Conservation (phyloP, 768 basidiomycete species). For the Suillus cothurnatus region DNA sequence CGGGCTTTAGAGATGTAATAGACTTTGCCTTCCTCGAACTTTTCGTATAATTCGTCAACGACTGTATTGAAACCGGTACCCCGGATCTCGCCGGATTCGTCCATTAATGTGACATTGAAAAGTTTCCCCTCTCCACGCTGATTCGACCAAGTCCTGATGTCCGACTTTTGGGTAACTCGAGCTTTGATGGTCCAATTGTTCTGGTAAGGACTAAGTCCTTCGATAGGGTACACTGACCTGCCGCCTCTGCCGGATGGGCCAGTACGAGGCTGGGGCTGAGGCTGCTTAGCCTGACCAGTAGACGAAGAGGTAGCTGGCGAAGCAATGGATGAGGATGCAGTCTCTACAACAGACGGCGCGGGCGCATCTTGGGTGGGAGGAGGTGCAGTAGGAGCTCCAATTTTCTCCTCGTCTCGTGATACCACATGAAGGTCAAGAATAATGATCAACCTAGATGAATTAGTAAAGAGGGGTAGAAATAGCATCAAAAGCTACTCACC, state of each 20-base stretch:
- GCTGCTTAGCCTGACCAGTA: conserved; percentile 14
- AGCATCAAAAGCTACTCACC: conserved; percentile 48
- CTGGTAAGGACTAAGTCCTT: conserved; percentile 93
- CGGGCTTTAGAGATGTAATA: conserved; percentile 90
- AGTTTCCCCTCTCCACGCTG: conserved; percentile 91
- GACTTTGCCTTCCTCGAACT: conserved; percentile 88
- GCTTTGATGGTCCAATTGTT: conserved; percentile 99
- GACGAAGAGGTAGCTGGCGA: conserved; percentile 29
- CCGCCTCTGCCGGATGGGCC: conserved; percentile 20
- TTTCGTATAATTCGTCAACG: conserved; percentile 83
- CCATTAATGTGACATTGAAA: conserved; percentile 92
- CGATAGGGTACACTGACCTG: conserved; percentile 74
- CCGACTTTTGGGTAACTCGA: conserved; percentile 86
- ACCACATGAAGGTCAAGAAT: conserved; percentile 68
- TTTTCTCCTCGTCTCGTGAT: conserved; percentile 60
- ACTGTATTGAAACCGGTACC: conserved; percentile 89
- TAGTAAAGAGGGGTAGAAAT: conserved; percentile 9
- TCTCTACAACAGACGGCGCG: conserved; percentile 25
- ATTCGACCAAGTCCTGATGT: conserved; percentile 90
- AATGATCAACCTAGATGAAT: conserved; percentile 68
- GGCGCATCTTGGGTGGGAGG: conserved; percentile 36
- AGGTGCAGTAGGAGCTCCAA: conserved; percentile 60
- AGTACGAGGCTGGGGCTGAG: conserved; percentile 10
- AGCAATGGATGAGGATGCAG: conserved; percentile 32
- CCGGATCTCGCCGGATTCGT: conserved; percentile 90